Evolutionary conservation across 1,139 yeast species (phyloP).

Genomic region (Zygosaccharomyces sapae): DNA sequence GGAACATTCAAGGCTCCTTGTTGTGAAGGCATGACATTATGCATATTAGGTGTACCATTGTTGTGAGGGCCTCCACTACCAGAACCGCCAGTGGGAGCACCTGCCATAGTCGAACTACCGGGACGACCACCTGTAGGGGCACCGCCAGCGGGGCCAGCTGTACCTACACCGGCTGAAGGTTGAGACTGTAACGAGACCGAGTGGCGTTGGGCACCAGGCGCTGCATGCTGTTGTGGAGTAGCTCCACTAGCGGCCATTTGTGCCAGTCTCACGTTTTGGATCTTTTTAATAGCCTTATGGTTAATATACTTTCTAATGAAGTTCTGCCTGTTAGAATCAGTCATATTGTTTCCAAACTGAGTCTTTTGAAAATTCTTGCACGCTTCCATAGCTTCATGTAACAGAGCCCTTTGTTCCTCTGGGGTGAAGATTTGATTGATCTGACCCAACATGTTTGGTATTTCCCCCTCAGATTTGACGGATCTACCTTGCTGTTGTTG

Average conservation of each 20-base stretch:
- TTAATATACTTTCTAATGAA: constrained; percentile 38
- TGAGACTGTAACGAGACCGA: constrained; percentile 8
- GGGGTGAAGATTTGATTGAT: constrained; percentile 37
- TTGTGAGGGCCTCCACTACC: constrained; percentile 6
- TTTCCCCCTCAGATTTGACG: constrained; percentile 28
- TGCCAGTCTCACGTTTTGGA: constrained; percentile 32
- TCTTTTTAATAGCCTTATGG: constrained; percentile 41
- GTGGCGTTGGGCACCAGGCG: constrained; percentile 6
- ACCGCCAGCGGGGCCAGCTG: constrained; percentile 2
- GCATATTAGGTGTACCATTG: constrained; percentile 1
- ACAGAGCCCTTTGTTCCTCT: constrained; percentile 35
- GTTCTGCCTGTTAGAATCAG: constrained; percentile 29
- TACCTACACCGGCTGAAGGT: constrained; percentile 3
- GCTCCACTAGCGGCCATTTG: constrained; percentile 21
- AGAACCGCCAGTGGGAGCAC: constrained; percentile 3
- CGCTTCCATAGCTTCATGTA: constrained; percentile 34
- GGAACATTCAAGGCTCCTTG: constrained; percentile 5
- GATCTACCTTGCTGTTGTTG: constrained; percentile 21
- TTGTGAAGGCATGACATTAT: not conserved
- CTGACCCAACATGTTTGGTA: constrained; percentile 36
- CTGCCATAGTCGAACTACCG: not conserved
- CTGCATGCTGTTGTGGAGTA: constrained; percentile 11
- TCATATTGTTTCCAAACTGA: constrained; percentile 28
- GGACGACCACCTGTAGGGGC: not conserved
- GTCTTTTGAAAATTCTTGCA: constrained; percentile 32